Base-by-base conservation (phyloP, 1,284 basidiomycete species). In the Sporisorium iseilematis-ciliati region DNA sequence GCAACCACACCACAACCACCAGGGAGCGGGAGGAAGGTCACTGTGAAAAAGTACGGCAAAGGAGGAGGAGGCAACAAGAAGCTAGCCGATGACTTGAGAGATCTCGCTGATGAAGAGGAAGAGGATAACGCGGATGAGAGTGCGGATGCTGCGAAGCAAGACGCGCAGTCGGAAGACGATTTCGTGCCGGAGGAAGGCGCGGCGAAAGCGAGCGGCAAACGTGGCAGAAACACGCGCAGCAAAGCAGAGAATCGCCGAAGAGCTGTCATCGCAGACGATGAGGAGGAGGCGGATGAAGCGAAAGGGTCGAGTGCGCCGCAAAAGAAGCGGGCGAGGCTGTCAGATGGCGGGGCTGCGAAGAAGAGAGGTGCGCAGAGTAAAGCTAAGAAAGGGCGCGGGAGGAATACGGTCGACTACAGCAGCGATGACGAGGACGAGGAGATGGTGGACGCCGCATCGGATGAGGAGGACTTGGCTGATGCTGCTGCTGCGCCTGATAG, bases 361-460 rank as follows among this genome's bases (percentile, higher is more conserved):
- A 51, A 48, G 26, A 31, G 31, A 7, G 55, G 48, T 21, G 41
- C 33, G 1, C 51, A 33, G 43, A n/a, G 14, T n/a, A 51, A 53
- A 46, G 46, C 35, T 11, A 49, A 51, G 10, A 40, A n/a, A 20
- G 29, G 48, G 11, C 49, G 59, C 11, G 26, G 26, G 1, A 65
- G 35, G 41, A 57, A 31, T 38, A 31, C 35, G 35, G 21, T 60
- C 11, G 55, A 73, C 5, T 65, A 60, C 50, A 67, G 60, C 35
- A 43, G 53, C 16, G 68, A 61, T n/a, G 59, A 48, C 20, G 63
- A 35, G n/a, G 67, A 69, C 8, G 67, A 69, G 26, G 57, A 56
- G 53, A 64, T 69, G 60, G 54, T 60, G 16, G 67, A 69, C 49
- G 65, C 56, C 8, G 65, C 65, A 6, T 58, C 59, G 33, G 59